Conservation (phyloP, 768 basidiomycete genomes). For the Lactifluus pinguis region DNA sequence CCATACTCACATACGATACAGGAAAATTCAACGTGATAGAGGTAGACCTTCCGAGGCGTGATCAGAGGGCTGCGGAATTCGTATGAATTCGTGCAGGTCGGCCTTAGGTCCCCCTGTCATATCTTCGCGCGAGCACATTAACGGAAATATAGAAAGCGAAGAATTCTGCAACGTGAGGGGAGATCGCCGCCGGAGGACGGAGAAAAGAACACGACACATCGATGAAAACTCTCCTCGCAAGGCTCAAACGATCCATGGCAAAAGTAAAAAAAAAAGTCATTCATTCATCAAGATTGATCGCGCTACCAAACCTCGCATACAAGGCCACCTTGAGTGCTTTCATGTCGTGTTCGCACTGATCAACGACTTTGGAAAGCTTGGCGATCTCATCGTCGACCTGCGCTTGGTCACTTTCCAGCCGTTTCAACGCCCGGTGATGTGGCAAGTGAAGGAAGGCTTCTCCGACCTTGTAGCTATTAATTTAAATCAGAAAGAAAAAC, state of each 20-base stretch:
- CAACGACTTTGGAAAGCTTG: conserved; percentile 39
- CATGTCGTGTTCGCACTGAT: conserved; percentile 67
- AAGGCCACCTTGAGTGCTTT: conserved; percentile 67
- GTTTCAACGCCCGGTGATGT: conserved; percentile 55
- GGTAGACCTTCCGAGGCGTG: background rate
- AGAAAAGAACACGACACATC: background rate
- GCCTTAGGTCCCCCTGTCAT: background rate
- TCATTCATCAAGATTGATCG: conserved; percentile 87
- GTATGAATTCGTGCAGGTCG: background rate
- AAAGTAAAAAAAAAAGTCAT: background rate
- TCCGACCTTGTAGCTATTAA: conserved; percentile 73
- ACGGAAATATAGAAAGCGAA: background rate
- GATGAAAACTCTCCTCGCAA: background rate
- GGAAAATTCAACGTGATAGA: background rate
- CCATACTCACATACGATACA: background rate
- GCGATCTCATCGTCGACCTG: conserved; percentile 48
- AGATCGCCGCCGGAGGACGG: background rate
- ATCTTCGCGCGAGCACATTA: background rate
- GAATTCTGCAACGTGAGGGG: background rate
- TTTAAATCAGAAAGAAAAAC: background rate
- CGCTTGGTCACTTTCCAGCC: conserved; percentile 62
- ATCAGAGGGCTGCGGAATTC: background rate
- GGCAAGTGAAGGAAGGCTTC: conserved; percentile 81
- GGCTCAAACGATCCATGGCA: background rate
- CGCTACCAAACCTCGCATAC: conserved; percentile 88